phyloP scores from a whole-genome alignment of 2,329 filamentous ascomycete genomes.

The Fusarium ambrosium region DNA sequence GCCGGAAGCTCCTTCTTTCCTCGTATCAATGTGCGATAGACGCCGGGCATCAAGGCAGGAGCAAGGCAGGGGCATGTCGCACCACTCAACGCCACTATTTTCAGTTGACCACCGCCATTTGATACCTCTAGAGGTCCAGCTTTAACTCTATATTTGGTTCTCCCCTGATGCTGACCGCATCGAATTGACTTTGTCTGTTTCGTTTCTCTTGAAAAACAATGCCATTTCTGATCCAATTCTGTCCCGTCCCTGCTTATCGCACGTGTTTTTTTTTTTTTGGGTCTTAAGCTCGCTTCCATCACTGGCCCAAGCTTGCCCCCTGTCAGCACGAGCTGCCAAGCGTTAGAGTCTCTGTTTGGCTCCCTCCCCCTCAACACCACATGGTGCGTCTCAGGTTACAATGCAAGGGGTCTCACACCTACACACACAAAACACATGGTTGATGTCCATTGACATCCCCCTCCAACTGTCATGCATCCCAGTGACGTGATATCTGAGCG shows the following conservation, averaged over 20 bases:
- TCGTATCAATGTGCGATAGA: slow-evolving; percentile 16
- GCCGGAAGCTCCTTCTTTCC: not conserved
- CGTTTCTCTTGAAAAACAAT: slow-evolving; percentile 2
- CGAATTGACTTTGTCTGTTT: slow-evolving; percentile 2
- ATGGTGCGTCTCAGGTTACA: slow-evolving; percentile 30
- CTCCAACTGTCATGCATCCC: slow-evolving; percentile 16
- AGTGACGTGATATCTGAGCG: slow-evolving; percentile 17
- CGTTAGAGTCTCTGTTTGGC: not conserved
- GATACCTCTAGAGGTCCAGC: slow-evolving; percentile 4
- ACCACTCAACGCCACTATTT: slow-evolving; percentile 33
- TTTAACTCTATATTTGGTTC: slow-evolving; percentile 31
- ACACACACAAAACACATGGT: not conserved
- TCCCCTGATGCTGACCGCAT: slow-evolving; percentile 8
- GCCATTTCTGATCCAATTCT: slow-evolving; percentile 7
- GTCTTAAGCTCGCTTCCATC: not conserved
- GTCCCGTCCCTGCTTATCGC: slow-evolving; percentile 6
- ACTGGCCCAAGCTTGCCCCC: not conserved
- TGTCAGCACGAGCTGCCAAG: slow-evolving; percentile 9
- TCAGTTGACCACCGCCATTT: slow-evolving; percentile 37
- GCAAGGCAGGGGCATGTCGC: slow-evolving; percentile 43
- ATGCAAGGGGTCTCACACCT: slow-evolving; percentile 1
- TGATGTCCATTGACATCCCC: not conserved
- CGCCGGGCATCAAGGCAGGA: slow-evolving; percentile 3
- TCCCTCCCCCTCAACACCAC: slow-evolving; percentile 22
- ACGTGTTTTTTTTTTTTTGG: not conserved